These are phyloP conservation scores for Salix arbutifolia DNA, from an alignment of 345 rosid genomes.

Conservation along the genomic window DNA sequence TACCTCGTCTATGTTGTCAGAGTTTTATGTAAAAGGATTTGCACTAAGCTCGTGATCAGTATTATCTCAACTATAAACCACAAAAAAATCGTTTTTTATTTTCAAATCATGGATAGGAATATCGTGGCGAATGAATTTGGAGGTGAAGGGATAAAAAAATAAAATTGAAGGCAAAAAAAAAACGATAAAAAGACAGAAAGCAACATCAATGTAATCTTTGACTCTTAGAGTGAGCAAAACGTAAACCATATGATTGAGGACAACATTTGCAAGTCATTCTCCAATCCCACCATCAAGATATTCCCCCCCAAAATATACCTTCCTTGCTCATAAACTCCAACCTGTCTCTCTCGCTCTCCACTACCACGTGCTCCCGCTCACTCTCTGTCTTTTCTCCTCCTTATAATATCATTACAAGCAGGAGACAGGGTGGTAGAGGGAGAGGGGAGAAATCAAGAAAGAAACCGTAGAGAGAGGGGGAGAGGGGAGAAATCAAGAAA, in stretches of 20 bases:
- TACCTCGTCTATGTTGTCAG: no score
- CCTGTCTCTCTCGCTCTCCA: background rate
- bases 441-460: background rate
- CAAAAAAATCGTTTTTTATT: no score
- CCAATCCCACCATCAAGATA: background rate
- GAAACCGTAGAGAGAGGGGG: background rate
- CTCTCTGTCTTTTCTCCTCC: background rate
- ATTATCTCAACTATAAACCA: no score
- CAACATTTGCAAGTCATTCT: background rate
- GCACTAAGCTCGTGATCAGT: no score
- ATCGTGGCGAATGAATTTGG: background rate
- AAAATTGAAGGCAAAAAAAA: background rate
- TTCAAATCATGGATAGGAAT: no score
- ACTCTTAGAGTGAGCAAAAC: background rate
- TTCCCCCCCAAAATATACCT: background rate
- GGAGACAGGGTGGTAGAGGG: background rate
- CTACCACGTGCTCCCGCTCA: constrained; percentile 8
- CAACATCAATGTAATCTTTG: background rate
- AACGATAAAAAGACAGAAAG: background rate
- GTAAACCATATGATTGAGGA: background rate
- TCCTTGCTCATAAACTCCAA: background rate
- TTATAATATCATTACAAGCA: background rate
- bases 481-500: background rate
- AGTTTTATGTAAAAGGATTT: no score
- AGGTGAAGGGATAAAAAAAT: background rate